Percentiles rank a stretch among this genome's conserved stretches.
phyloP scores from a whole-genome alignment of 148 eudicot species.

The Camellia sinensis region DNA sequence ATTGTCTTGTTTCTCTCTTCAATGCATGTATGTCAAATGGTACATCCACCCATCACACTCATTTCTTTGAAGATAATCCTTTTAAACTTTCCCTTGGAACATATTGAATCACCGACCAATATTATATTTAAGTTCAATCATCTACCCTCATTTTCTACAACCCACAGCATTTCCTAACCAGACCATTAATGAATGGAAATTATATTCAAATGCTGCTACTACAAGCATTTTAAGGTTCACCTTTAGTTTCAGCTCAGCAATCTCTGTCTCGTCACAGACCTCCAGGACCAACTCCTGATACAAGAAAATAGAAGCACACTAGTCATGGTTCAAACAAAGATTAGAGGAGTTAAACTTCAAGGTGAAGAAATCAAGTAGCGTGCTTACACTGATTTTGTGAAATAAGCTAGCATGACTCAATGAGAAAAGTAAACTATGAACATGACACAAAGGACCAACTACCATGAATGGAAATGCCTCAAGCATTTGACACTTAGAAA shows the following conservation, averaged over 20 bases:
- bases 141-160: neutral
- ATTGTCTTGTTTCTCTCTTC: neutral
- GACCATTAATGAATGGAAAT: neutral
- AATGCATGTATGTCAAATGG: neutral
- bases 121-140: neutral
- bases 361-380: neutral
- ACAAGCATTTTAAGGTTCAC: slow-evolving; percentile 26
- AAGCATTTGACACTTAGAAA: neutral
- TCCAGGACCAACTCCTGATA: slow-evolving; percentile 62
- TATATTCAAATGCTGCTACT: neutral
- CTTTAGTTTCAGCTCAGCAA: slow-evolving; percentile 87
- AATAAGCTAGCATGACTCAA: neutral
- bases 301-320: slow-evolving; percentile 9
- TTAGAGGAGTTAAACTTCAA: neutral
- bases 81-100: neutral
- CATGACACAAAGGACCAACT: neutral
- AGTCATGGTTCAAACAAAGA: neutral
- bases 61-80: slow-evolving; percentile 1
- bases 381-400: neutral
- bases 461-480: neutral
- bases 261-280: slow-evolving; percentile 83
- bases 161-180: neutral
- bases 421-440: slow-evolving; percentile 3
- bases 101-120: neutral
- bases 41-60: neutral